Evolutionary conservation across 441 rosid genomes (phyloP), one percentile per base, ranked within the genome.

Genomic region (Sinapis alba): DNA sequence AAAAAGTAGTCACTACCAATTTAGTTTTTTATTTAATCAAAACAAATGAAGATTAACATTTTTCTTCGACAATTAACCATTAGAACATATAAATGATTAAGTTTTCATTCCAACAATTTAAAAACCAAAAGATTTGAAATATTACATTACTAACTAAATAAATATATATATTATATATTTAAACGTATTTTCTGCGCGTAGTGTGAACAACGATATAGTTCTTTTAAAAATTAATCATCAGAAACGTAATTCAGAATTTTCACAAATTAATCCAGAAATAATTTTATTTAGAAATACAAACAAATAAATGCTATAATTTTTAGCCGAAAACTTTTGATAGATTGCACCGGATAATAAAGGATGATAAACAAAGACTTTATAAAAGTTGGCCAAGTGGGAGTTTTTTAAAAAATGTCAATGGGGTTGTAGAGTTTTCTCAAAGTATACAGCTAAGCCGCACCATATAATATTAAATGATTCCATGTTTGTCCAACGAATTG

Each of bases 391-490:
- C 65, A 59, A 66, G 72, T 26, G 72, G 72, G 28, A 45, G 28
- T 45, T 73, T 2, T 20, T 27, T 4, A 26, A 15, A 34, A 41
- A 65, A 56, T 65, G 66, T 73, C 18, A 65, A 74, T 20, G 53
- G 24, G 41, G 4, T 65, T 56, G 65, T 73, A 62, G 71, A 66
- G 72, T 62, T 58, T 51, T 19, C 20, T 21, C 21, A 51, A 68
- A 68, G 67, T 41, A 76, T 74, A 76, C 80, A 76, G 80, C 80
- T 77, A 71, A 76, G 68, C 56, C 56, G 62, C 67, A 77, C 67
- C 71, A 77, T 56, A 70, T 57, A 30, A 23, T 45, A 23, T 9
- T 56, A 56, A 24, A 24, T 47, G 43, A 41, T 23, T 57, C 47
- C 43, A 63, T 69, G 27, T 69, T 62, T 76, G 45, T 56, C 62